These are phyloP conservation scores for Cladosporium sp. DNA, from an alignment of 2,329 filamentous ascomycete species.

Conservation along the genomic window DNA sequence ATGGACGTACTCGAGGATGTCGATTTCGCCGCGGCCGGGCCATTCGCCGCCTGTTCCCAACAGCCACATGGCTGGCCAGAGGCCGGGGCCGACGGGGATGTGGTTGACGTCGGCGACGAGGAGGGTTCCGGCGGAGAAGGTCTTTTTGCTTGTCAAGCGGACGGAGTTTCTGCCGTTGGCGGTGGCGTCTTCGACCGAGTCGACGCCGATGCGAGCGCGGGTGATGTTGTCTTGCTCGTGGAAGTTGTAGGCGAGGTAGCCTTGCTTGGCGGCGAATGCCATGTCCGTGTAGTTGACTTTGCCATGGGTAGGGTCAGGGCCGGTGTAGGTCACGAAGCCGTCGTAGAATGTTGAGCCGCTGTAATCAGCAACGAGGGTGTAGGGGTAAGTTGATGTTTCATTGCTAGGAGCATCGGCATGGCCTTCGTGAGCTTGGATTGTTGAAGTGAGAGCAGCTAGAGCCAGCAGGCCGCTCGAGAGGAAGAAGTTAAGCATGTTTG, in stretches of 20 bases:
- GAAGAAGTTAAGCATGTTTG: constrained; percentile 1
- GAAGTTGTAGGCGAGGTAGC: constrained; percentile 44
- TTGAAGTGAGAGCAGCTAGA: constrained; percentile 17
- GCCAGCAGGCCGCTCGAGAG: constrained; percentile 11
- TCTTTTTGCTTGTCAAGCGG: constrained; percentile 48
- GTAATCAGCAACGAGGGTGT: constrained; percentile 34
- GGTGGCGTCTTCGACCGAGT: constrained; percentile 38
- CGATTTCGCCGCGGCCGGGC: constrained; percentile 49
- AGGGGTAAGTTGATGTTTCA: constrained; percentile 22
- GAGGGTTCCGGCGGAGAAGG: constrained; percentile 50
- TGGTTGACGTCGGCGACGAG: constrained; percentile 53
- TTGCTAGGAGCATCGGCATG: constrained; percentile 12
- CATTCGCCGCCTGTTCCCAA: constrained; percentile 36
- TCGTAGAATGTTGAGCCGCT: constrained; percentile 44
- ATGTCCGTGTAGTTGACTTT: constrained; percentile 28
- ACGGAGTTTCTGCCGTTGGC: constrained; percentile 47
- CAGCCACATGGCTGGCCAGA: constrained; percentile 54
- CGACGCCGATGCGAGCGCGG: constrained; percentile 49
- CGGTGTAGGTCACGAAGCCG: constrained; percentile 47
- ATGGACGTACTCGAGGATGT: constrained; percentile 53
- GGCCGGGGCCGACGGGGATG: constrained; percentile 53
- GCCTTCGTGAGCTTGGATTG: constrained; percentile 19
- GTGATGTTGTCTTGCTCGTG: constrained; percentile 33
- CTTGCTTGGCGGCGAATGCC: constrained; percentile 38
- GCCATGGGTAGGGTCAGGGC: constrained; percentile 47